phyloP scores from a whole-genome alignment of 148 eudicot genomes.

The Salicornia ramosissima region DNA sequence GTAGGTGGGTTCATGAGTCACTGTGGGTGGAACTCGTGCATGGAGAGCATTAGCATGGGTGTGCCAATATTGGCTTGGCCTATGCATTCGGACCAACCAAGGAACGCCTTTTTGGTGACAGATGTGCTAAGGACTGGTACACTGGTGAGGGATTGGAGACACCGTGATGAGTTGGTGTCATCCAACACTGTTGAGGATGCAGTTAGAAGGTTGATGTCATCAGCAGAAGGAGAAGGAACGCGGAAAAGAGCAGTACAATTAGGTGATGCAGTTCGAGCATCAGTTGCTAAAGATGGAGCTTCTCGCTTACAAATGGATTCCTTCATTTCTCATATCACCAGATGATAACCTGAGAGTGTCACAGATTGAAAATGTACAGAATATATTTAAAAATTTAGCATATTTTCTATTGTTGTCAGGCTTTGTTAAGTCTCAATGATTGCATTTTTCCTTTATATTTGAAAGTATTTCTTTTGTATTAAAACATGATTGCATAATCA shows the following conservation, averaged over 20 bases:
- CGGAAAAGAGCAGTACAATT: slow-evolving; percentile 32
- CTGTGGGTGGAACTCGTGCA: slow-evolving; percentile 77
- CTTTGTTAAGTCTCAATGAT: too few species aligned
- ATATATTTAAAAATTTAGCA: too few species aligned
- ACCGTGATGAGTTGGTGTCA: slow-evolving; percentile 23
- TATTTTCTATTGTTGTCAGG: too few species aligned
- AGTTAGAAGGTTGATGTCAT: slow-evolving; percentile 39
- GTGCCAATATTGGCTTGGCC: slow-evolving; percentile 61
- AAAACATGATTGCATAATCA: too few species aligned
- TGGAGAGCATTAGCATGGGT: slow-evolving; percentile 62
- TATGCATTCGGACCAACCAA: slow-evolving; percentile 67
- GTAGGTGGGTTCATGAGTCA: slow-evolving; percentile 62
- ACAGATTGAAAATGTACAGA: too few species aligned
- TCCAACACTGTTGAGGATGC: slow-evolving; percentile 20
- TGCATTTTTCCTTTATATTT: too few species aligned
- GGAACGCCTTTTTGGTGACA: slow-evolving; percentile 32
- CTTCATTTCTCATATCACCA: slow-evolving; percentile 28
- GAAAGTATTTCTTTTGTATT: too few species aligned
- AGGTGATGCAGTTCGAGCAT: slow-evolving; percentile 19
- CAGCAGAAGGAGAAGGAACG: slow-evolving; percentile 40
- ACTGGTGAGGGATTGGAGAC: slow-evolving; percentile 38
- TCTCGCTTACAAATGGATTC: slow-evolving; percentile 38
- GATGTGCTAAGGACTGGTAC: slow-evolving; percentile 34
- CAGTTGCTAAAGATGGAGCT: slow-evolving; percentile 37
- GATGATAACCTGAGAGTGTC: too few species aligned